These are phyloP conservation scores for Angomonas deanei DNA, from an alignment of 208 protist genomes.

Conservation along the genomic window DNA sequence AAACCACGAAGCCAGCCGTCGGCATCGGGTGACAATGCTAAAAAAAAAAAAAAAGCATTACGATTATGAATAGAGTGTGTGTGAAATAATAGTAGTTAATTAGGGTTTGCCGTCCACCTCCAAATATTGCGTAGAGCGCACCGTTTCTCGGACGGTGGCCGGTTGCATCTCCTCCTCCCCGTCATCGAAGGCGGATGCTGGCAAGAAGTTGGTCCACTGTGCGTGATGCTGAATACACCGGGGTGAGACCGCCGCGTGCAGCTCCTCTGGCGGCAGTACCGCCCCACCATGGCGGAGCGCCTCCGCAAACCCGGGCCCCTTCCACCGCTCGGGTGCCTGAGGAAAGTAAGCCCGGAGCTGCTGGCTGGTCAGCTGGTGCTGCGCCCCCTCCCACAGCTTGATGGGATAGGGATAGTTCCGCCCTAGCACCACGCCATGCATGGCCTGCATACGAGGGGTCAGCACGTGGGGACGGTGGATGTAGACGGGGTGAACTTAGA, in stretches of 20 bases:
- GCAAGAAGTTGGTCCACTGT: constrained; percentile 36
- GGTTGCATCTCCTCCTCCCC: constrained; percentile 9
- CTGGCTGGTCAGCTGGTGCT: constrained; percentile 34
- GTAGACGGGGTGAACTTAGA: constrained; percentile 83
- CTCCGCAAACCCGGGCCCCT: constrained; percentile 63
- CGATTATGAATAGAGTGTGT: neutral
- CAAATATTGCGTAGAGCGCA: no score
- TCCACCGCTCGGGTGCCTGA: constrained; percentile 6
- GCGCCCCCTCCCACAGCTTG: constrained; percentile 85
- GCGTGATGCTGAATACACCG: constrained; percentile 16
- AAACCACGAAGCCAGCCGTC: no score
- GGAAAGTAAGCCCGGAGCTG: constrained; percentile 67
- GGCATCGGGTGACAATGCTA: no score
- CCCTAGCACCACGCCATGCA: constrained; percentile 75
- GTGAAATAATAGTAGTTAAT: no score
- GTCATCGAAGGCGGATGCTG: constrained; percentile 18
- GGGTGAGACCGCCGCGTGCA: constrained; percentile 23
- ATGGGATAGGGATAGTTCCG: constrained; percentile 85
- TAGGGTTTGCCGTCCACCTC: no score
- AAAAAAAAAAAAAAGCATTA: no score
- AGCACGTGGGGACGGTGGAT: constrained; percentile 86
- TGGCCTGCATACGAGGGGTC: constrained; percentile 81
- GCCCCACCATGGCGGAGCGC: constrained; percentile 56
- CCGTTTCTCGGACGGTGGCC: neutral
- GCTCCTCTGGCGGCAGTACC: constrained; percentile 64